Percentiles rank a stretch among this genome's conserved stretches.
phyloP scores from a whole-genome alignment of 345 rosid genomes.

The Kernera saxatilis region DNA sequence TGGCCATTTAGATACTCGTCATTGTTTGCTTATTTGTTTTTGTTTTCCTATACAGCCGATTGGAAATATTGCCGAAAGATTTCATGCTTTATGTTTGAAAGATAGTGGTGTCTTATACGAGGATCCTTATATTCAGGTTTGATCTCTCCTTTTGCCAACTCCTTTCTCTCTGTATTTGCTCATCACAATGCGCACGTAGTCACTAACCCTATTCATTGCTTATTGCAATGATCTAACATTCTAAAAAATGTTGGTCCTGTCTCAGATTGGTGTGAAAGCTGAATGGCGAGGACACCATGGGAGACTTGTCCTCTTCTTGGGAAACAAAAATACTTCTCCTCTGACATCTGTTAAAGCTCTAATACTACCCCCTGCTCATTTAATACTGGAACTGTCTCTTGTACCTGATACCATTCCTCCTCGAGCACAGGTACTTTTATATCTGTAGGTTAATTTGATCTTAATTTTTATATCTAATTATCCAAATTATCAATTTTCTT shows the following conservation, averaged over 20 bases:
- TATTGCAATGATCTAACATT: too few species aligned
- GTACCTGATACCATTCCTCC: constrained; percentile 99
- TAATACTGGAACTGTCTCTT: constrained; percentile 73
- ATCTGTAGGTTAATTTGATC: too few species aligned
- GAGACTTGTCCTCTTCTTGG: constrained; percentile 89
- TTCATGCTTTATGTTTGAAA: constrained; percentile 77
- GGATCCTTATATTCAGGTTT: constrained; percentile 86
- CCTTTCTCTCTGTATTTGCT: too few species aligned
- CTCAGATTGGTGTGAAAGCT: constrained; percentile 88
- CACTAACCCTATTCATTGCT: too few species aligned
- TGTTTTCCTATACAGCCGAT: constrained; percentile 54
- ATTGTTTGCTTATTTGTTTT: constrained; percentile 6
- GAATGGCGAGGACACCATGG: constrained; percentile 91
- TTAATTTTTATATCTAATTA: too few species aligned
- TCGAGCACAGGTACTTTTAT: constrained; percentile 68
- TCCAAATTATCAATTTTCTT: background rate
- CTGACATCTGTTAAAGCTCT: constrained; percentile 72
- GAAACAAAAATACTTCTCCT: constrained; percentile 83
- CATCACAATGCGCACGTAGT: too few species aligned
- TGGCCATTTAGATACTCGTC: background rate
- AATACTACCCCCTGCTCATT: constrained; percentile 81
- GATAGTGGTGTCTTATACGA: constrained; percentile 92
- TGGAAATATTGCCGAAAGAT: constrained; percentile 76
- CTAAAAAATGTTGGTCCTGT: too few species aligned
- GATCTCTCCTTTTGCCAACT: background rate